These are phyloP conservation scores for Wickerhamomyces sp. DNA, from an alignment of 1,139 yeast species.

Conservation along the genomic window DNA sequence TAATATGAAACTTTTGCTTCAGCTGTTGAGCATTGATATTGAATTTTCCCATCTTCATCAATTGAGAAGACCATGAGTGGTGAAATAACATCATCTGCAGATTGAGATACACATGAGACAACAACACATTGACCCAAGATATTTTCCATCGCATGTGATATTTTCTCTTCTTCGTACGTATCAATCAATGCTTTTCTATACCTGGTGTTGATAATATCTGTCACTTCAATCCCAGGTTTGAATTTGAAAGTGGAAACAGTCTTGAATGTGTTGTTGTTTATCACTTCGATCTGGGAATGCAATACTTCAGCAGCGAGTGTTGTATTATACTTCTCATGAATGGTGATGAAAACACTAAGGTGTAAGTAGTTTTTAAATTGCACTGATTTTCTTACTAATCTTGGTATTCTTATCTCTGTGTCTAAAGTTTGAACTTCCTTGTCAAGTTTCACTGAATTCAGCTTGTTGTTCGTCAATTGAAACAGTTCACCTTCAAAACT, in stretches of 20 bases:
- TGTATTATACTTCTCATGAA: conserved; percentile 8
- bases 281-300: conserved; percentile 17
- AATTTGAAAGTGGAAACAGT: conserved; percentile 11
- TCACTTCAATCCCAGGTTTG: conserved; percentile 18
- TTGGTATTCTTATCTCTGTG: conserved; percentile 7
- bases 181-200: conserved; percentile 17
- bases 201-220: conserved; percentile 19
- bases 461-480: background rate
- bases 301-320: conserved; percentile 5
- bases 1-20: conserved; percentile 11
- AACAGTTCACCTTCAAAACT: background rate
- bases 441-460: conserved; percentile 1
- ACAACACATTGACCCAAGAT: conserved; percentile 23
- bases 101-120: conserved; percentile 18
- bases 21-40: conserved; percentile 15
- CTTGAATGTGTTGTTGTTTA: conserved; percentile 20
- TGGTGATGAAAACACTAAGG: conserved; percentile 17
- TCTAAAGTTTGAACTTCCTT: conserved; percentile 1
- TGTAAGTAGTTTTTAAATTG: conserved; percentile 19
- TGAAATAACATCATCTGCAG: conserved; percentile 15
- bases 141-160: conserved; percentile 18
- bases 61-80: conserved; percentile 20
- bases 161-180: conserved; percentile 18
- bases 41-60: conserved; percentile 20
- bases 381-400: conserved; percentile 14